Base-by-base conservation (phyloP, 2,329 filamentous ascomycete genomes). In the Penicillium brevicompactum region DNA sequence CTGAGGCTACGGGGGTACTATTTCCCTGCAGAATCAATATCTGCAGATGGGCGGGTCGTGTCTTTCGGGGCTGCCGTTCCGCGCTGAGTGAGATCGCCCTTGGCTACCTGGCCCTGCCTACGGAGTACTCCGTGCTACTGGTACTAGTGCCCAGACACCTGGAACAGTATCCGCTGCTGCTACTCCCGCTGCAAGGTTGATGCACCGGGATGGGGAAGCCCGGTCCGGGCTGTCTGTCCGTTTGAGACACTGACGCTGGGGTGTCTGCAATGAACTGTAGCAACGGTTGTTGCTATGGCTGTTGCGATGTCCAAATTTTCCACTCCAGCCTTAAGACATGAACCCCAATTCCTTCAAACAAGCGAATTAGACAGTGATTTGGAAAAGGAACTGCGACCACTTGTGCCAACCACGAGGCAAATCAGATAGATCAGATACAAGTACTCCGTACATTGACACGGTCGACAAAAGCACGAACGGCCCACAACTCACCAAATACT, bases 111-210 rank as follows among this genome's bases (percentile, higher is more conserved):
- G 34, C 34, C 34, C 13, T 13, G 5, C 24, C 34, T 34, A 31
- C 30, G 30, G 14, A 34, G 32, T 34, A 34, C 32, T 18, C 18
- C 18, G 18, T 18, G 18, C 30, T 31, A 31, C 30, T 18, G 30
- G 7, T 31, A 34, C 31, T 14, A 34, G 31, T n/a, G 34, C 56
- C 53, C 52, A 53, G 46, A 46, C 5, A 51, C 53, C 56, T 45
- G 56, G 54, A 51, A 40, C 42, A 40, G 13, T 31, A 11, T 41
- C 16, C 41, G 49, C 45, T 49, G 49, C 44, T 6, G 44, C 63
- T 61, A 46, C 45, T 49, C 45, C 44, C 7, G 44, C 63, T 61
- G 63, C 61, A 64, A 64, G 60, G 61, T 51, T 14, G 6, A 31
- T 43, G 46, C 53, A 45, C 37, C 34, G 22, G 46, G 44, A 10